phyloP scores from a whole-genome alignment of 2,329 filamentous ascomycete species.

The Talaromyces sp. region DNA sequence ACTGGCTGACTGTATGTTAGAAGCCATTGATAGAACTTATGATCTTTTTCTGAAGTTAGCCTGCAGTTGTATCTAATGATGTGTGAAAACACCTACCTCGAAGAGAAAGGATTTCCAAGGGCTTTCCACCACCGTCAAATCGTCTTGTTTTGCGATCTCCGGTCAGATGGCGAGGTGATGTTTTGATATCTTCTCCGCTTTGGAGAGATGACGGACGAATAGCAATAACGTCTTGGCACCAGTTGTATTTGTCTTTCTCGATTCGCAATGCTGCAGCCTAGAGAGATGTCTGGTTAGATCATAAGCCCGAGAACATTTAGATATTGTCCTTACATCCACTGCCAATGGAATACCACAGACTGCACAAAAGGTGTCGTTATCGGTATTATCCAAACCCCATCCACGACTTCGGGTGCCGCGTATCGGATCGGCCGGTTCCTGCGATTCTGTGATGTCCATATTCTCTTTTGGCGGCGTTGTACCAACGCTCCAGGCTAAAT shows the following conservation, averaged over 20 bases:
- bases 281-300: not conserved
- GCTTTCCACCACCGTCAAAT: not conserved
- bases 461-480: too few relatives aligned
- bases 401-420: too few relatives aligned
- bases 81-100: not conserved
- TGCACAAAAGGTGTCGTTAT: not conserved
- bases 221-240: not conserved
- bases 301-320: not conserved
- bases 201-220: slow-evolving; percentile 5
- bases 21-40: not conserved
- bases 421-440: too few relatives aligned
- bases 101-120: not conserved
- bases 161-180: not conserved
- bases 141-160: slow-evolving; percentile 3
- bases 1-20: not conserved
- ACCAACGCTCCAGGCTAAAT: too few relatives aligned
- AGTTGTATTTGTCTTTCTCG: not conserved
- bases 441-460: too few relatives aligned
- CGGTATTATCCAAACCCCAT: too few relatives aligned
- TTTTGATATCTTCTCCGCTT: not conserved
- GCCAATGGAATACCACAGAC: not conserved
- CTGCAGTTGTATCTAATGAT: not conserved
- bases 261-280: not conserved
- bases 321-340: not conserved
- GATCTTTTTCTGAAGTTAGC: not conserved